Base-by-base conservation (phyloP, 2,329 filamentous ascomycete species). In the Diaporthe citri region DNA sequence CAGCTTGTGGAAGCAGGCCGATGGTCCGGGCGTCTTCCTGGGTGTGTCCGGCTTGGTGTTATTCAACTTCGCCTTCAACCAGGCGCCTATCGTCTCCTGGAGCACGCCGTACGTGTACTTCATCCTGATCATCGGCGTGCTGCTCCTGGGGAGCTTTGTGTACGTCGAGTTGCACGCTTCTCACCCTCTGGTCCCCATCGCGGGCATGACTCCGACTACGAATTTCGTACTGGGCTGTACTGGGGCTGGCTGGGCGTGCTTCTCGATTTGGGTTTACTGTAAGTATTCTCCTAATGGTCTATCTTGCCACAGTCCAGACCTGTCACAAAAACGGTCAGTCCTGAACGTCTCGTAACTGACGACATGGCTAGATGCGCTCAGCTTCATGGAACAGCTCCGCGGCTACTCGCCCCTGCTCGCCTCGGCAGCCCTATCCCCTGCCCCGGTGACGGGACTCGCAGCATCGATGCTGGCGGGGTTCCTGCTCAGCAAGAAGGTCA, bases 51-150 rank as follows among this genome's bases (percentile, higher is more conserved):
- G 85, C 0, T 82, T 91, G 60, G 83, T 90, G 0, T 80, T 91
- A 7, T 83, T 91, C 79, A 91, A 91, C 78, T 87, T 91, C 74
- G 87, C 89, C 3, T 90, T 88, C 85, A 91, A 91, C 64, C 64
- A 69, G 48, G 89, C 87, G 1, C 87, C 88, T 1, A 83, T 88
- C 6, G 87, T 87, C 20, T 87, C 88, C 2, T 91, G 89, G 89
- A 75, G 80, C 12, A 83, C 85, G 22, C 83, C 87, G 0, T 90
- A 90, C 78, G 85, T 88, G 34, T 88, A 88, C 77, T 82, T 87
- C 5, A 78, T 88, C 13, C 82, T 91, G 6, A 86, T 90, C 74
- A 78, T 91, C 15, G 89, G 89, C 3, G 74, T 88, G 20, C 60
- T 90, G 4, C 80, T 89, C 9, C 81, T 89, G n/a, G 82, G 80